Conservation (phyloP, 192 early-diverging fungal genomes). For the Backusella parvicylindrica region DNA sequence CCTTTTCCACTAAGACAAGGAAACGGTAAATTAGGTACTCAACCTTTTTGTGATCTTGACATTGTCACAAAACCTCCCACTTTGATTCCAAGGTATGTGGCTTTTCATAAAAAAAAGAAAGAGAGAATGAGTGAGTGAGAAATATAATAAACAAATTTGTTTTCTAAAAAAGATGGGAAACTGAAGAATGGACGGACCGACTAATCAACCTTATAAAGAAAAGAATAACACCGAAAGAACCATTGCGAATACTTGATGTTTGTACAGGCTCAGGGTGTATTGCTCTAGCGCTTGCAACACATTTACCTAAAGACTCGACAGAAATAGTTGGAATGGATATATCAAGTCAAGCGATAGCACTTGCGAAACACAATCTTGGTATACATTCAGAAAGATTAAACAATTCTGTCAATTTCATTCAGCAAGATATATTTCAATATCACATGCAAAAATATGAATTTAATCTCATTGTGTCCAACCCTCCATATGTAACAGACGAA, state of each 20-base stretch:
- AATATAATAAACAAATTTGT: background rate
- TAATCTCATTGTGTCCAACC: conserved; percentile 86
- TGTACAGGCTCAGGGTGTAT: conserved; percentile 91
- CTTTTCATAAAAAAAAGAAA: no score
- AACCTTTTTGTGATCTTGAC: conserved; percentile 80
- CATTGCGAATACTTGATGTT: conserved; percentile 74
- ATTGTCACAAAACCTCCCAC: conserved; percentile 68
- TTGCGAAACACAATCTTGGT: conserved; percentile 56
- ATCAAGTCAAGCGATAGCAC: conserved; percentile 52
- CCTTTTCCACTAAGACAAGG: background rate
- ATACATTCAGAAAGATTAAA: conserved; percentile 17
- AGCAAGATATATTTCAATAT: conserved; percentile 41
- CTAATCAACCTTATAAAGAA: conserved; percentile 47
- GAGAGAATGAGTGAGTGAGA: no score
- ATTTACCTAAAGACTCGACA: conserved; percentile 41
- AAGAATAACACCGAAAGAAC: conserved; percentile 3
- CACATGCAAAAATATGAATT: conserved; percentile 17
- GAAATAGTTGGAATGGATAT: conserved; percentile 65
- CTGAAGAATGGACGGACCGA: conserved; percentile 85
- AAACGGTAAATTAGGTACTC: conserved; percentile 48
- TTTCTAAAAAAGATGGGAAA: conserved; percentile 71
- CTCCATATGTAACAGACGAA: conserved; percentile 77
- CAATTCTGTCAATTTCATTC: conserved; percentile 43
- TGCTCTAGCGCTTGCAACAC: conserved; percentile 64
- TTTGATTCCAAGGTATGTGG: conserved; percentile 74